Percentiles rank a stretch among this genome's conserved stretches.
Evolutionary conservation across 768 basidiomycete genomes (phyloP).

Genomic region (Russula brevipes): DNA sequence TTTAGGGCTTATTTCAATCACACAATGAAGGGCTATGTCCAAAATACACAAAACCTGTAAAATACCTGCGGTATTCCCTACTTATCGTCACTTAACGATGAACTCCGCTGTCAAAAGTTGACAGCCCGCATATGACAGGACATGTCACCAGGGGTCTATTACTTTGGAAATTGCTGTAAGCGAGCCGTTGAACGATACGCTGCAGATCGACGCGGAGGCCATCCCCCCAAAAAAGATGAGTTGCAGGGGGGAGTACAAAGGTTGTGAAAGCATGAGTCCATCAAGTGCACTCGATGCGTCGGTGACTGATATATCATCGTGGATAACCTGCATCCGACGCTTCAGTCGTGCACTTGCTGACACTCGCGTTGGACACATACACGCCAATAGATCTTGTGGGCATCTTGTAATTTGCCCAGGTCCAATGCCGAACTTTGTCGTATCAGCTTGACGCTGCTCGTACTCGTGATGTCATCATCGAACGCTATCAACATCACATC

Average conservation of each 20-base stretch:
- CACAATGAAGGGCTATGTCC: too few relatives aligned
- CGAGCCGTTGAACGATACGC: slow-evolving; percentile 64
- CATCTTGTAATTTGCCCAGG: slow-evolving; percentile 68
- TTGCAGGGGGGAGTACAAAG: slow-evolving; percentile 56
- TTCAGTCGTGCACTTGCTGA: neutral
- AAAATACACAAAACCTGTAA: too few relatives aligned
- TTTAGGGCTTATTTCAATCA: too few relatives aligned
- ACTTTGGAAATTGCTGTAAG: too few relatives aligned
- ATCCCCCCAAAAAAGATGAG: slow-evolving; percentile 68
- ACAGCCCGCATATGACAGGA: too few relatives aligned
- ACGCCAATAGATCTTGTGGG: slow-evolving; percentile 70
- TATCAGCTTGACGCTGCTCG: slow-evolving; percentile 75
- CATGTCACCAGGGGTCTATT: too few relatives aligned
- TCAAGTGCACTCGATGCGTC: slow-evolving; percentile 70
- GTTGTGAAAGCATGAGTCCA: slow-evolving; percentile 60
- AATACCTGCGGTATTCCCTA: too few relatives aligned
- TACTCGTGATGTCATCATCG: slow-evolving; percentile 73
- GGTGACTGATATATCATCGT: slow-evolving; percentile 70
- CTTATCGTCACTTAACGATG: too few relatives aligned
- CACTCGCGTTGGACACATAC: slow-evolving; percentile 33
- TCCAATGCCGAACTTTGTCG: slow-evolving; percentile 67
- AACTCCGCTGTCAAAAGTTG: too few relatives aligned
- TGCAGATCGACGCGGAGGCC: slow-evolving; percentile 71
- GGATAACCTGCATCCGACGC: slow-evolving; percentile 56
- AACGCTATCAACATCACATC: slow-evolving; percentile 78